Conservation (phyloP, 129 eudicot species). For the Tagetes patula region DNA sequence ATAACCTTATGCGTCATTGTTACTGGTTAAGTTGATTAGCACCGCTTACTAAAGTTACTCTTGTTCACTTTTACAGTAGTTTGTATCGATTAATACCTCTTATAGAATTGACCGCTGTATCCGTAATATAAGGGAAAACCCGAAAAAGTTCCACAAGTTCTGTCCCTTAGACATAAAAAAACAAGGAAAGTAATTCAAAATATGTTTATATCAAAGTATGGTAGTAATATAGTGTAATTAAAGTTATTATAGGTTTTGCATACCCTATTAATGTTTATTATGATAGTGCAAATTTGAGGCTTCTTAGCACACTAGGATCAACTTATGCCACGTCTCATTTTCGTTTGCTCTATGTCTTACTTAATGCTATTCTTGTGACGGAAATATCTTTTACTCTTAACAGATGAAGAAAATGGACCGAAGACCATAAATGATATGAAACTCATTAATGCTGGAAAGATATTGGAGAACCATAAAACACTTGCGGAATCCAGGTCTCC, state of each 20-base stretch:
- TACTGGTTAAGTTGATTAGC: slow-evolving; percentile 4
- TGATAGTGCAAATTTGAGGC: not conserved
- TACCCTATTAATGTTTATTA: not conserved
- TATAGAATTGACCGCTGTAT: slow-evolving; percentile 22
- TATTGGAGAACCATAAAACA: slow-evolving; percentile 66
- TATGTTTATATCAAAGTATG: not conserved
- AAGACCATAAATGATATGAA: slow-evolving; percentile 62
- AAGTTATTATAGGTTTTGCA: not conserved
- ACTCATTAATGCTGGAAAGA: slow-evolving; percentile 76
- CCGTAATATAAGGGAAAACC: slow-evolving; percentile 15
- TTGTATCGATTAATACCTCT: slow-evolving; percentile 17
- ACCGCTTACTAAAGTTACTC: slow-evolving; percentile 18
- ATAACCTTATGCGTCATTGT: not conserved
- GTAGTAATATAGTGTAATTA: not conserved
- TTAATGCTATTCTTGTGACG: slow-evolving; percentile 10
- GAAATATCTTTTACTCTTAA: not conserved
- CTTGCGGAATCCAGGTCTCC: slow-evolving; percentile 65
- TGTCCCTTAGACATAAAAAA: not conserved
- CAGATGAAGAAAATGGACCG: slow-evolving; percentile 69
- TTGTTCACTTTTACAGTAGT: slow-evolving; percentile 4
- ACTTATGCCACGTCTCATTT: not conserved
- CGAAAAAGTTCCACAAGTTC: slow-evolving; percentile 12
- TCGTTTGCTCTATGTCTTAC: not conserved
- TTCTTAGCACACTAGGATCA: not conserved
- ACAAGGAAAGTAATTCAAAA: slow-evolving; percentile 3